A percentile compares a stretch with the other conserved stretches of the same genome.
These are phyloP conservation scores for Aspergillus leporis DNA, from an alignment of 495 filamentous ascomycete genomes.

Conservation along the genomic window DNA sequence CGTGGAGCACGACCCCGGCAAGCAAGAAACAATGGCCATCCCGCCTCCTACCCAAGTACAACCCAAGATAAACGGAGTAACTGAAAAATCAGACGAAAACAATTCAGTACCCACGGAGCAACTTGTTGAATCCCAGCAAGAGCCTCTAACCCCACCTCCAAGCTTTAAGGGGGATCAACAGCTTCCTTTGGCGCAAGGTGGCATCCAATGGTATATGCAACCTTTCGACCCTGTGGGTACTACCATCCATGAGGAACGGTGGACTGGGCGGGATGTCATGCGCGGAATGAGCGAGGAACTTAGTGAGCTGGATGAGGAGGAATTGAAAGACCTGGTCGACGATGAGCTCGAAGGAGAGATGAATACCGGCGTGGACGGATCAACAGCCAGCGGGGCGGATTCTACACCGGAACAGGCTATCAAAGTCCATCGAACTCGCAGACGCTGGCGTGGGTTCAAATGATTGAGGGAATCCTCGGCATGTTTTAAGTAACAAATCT, in stretches of 20 bases:
- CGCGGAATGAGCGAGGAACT: slow-evolving; percentile 82
- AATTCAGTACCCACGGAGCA: slow-evolving; percentile 42
- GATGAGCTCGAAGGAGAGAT: slow-evolving; percentile 36
- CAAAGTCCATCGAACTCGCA: slow-evolving; percentile 42
- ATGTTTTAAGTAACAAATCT: neutral
- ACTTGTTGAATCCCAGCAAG: slow-evolving; percentile 19
- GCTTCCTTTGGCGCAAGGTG: slow-evolving; percentile 65
- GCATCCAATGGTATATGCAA: slow-evolving; percentile 86
- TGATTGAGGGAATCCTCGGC: neutral
- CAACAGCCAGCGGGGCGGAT: slow-evolving; percentile 12
- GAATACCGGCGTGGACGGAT: slow-evolving; percentile 11
- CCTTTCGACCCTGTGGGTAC: slow-evolving; percentile 79
- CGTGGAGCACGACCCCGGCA: neutral
- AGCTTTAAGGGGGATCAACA: slow-evolving; percentile 52
- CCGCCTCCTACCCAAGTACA: slow-evolving; percentile 13
- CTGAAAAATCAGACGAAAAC: slow-evolving; percentile 29
- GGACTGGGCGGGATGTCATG: slow-evolving; percentile 73
- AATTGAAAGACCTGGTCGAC: slow-evolving; percentile 65
- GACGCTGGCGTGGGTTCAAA: slow-evolving; percentile 39
- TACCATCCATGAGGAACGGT: slow-evolving; percentile 71
- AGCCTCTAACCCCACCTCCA: slow-evolving; percentile 45
- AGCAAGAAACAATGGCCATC: slow-evolving; percentile 8
- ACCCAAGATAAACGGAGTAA: slow-evolving; percentile 15
- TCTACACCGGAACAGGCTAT: slow-evolving; percentile 16
- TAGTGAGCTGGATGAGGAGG: slow-evolving; percentile 85